Base-by-base conservation (phyloP, 2,329 filamentous ascomycete genomes). In the Chalara sp. region DNA sequence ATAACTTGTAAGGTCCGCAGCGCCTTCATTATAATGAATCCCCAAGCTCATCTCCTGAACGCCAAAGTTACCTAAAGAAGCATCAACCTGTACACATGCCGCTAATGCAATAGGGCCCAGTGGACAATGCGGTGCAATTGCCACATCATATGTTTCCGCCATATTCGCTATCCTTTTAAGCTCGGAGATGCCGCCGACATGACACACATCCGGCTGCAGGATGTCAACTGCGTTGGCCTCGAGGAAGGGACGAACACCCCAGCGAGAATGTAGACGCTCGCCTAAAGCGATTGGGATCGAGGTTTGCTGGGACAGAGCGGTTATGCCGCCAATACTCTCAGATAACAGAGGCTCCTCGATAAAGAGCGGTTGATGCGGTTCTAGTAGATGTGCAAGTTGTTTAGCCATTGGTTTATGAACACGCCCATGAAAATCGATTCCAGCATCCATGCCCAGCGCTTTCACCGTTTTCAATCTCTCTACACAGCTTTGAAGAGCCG, bases 401-500 rank as follows among this genome's bases (percentile, higher is more conserved):
- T 87, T 88, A 0, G 86, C 86, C 85, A 90, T 90, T n/a, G 85
- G 83, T 54, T 84, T 85, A 67, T 90, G 86, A 0, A 89, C 72
- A 6, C 86, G 79, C 3, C 87, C 87, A 63, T 91, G 87, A 66
- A 90, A 90, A 60, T 91, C 87, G 30, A 91, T 74, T 1, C 82
- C 87, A 0, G 78, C 86, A 51, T 90, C 86, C 58, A 91, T 76
- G 1, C 86, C 86, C 0, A 88, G 68, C 0, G 75, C 73, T 63
- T 86, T 88, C 7, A 91, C 86, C 0, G 77, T 72, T 57, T 83
- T 81, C 10, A 91, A 70, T 1, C 87, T 75, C 52, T 86, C 79
- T 2, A 89, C 80, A 43, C 79, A 81, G 5, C 76, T 71, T 43
- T 85, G 75, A 0, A 91, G 72, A 0, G 74, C 74, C 0, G 75